Percentiles rank a stretch among this genome's conserved stretches.
phyloP scores from a whole-genome alignment of 1,139 yeast genomes.

The Yamadazyma diddensiae region DNA sequence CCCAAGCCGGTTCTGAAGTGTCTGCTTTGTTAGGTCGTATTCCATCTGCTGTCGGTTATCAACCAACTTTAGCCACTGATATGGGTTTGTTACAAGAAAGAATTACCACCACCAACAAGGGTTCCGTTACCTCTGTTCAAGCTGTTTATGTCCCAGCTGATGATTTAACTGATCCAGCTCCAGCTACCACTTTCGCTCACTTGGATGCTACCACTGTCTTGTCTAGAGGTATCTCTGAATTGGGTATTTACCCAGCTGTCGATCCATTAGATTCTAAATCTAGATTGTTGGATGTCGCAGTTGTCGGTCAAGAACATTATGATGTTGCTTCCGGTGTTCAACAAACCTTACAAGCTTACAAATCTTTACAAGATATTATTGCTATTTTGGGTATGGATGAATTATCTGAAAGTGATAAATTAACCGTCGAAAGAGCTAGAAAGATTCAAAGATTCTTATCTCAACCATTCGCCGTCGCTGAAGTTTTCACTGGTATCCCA shows the following conservation, averaged over 20 bases:
- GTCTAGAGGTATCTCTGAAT: constrained; percentile 99
- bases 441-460: constrained; percentile 99
- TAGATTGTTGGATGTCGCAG: constrained; percentile 94
- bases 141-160: constrained; percentile 99
- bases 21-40: constrained; percentile 99
- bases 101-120: constrained; percentile 99
- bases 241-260: constrained; percentile 99
- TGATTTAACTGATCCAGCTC: constrained; percentile 99
- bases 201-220: constrained; percentile 99
- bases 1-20: constrained; percentile 99
- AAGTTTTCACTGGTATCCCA: constrained; percentile 99
- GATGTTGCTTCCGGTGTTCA: constrained; percentile 92
- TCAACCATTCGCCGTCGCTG: constrained; percentile 99
- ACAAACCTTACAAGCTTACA: constrained; percentile 98
- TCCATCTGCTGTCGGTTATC: constrained; percentile 99
- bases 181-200: constrained; percentile 99
- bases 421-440: constrained; percentile 99
- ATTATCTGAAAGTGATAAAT: constrained; percentile 96
- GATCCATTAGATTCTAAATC: constrained; percentile 99
- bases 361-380: constrained; percentile 99
- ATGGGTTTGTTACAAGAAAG: constrained; percentile 99
- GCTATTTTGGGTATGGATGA: constrained; percentile 99
- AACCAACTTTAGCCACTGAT: constrained; percentile 99
- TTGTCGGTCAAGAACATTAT: constrained; percentile 99
- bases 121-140: constrained; percentile 99